Conservation (phyloP, 2,329 filamentous ascomycete genomes). For the Trichoderma cornu-damae region DNA sequence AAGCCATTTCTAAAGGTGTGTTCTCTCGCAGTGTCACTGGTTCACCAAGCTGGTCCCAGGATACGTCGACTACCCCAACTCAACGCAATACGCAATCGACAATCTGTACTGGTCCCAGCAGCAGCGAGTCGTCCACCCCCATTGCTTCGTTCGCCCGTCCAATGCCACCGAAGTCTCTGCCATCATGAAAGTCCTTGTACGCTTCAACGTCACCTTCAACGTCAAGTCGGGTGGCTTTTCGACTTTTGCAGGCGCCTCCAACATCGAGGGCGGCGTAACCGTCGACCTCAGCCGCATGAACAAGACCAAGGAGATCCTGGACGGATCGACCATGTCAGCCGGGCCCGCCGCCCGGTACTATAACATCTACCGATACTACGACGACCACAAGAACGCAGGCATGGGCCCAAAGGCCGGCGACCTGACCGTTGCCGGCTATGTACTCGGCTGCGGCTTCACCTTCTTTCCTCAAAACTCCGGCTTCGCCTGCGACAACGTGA, state of each 20-base stretch:
- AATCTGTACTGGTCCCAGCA: constrained; percentile 32
- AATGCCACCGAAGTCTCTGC: constrained; percentile 19
- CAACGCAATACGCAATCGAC: neutral
- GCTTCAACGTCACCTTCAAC: constrained; percentile 36
- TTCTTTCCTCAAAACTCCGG: constrained; percentile 40
- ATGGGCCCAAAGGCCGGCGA: constrained; percentile 37
- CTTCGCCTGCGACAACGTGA: constrained; percentile 26
- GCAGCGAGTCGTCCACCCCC: constrained; percentile 25
- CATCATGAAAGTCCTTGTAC: constrained; percentile 20
- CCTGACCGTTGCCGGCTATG: constrained; percentile 42
- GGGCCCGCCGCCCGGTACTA: constrained; percentile 43
- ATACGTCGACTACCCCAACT: constrained; percentile 1
- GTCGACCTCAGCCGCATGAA: constrained; percentile 42
- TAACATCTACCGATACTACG: constrained; percentile 38
- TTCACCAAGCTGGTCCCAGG: neutral
- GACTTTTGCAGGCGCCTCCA: constrained; percentile 41
- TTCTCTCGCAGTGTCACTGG: neutral
- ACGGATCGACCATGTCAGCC: constrained; percentile 35
- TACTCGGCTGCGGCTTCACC: constrained; percentile 46
- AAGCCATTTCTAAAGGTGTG: neutral
- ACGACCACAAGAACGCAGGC: constrained; percentile 34
- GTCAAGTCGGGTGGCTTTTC: constrained; percentile 50
- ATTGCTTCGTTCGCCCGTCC: constrained; percentile 22
- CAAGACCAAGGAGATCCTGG: constrained; percentile 30
- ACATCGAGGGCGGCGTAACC: constrained; percentile 36